Evolutionary conservation across 2,329 filamentous ascomycete genomes (phyloP), one percentile per base, ranked within the genome.

Genomic region (Bipolaris gigantea): DNA sequence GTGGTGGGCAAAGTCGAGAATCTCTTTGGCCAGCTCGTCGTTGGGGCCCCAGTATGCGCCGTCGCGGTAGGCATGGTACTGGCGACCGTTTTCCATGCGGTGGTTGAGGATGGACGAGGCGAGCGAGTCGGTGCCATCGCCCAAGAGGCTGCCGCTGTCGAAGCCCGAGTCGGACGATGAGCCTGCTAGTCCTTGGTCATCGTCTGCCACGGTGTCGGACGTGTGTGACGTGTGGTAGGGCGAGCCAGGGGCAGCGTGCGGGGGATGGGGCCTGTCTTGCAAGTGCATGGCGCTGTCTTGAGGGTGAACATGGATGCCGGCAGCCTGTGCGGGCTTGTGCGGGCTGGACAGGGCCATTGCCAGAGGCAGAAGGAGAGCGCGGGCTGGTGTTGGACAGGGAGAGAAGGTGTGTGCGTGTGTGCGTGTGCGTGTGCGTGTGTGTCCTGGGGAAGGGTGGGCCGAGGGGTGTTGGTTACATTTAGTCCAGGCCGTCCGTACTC

Each of bases 1-100:
- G 64, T 73, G 70, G 54, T 74, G 71, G 19, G 76, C 76, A 45
- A 81, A 73, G 59, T 79, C 77, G 49, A 77, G 71, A 21, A 75
- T 70, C 61, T 80, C 72, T 49, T 76, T 72, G 33, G 76, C 74
- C 9, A 63, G 61, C 53, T 79, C 75, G 52, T 79, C 76, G 55
- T 78, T 79, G 4, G 76, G 76, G 5, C 75, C 75, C 70, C 68
- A 71, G 62, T 75, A 73, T 15, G 68, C 64, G 47, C 72, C 72
- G 50, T 74, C 72, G 18, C 70, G 62, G 49, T 73, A 74, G 5
- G 67, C 68, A 42, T 74, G 71, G 57, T 75, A 75, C 41, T 69
- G 66, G 3, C 73, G 62, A 2, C 73, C 73, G 47, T 75, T 75
- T 53, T 74, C 71, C 46, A 72, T 72, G n/a, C 68, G 61, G 56